Conservation (phyloP, 805 yeast genomes). For the Huiozyma naganishii region DNA sequence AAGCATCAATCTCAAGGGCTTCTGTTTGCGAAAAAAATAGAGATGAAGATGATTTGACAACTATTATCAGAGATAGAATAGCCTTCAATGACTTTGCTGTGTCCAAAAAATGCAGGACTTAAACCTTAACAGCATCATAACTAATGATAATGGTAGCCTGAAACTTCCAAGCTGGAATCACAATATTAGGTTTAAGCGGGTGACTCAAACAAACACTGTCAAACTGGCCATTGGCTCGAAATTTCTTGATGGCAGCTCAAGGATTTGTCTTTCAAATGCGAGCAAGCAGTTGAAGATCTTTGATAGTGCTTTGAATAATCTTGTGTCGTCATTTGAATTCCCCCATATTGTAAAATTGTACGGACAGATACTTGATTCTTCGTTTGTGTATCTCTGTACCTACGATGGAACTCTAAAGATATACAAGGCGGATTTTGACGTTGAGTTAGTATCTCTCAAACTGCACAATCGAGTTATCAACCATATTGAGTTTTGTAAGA, state of each 20-base stretch:
- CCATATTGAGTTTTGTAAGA: slow-evolving; percentile 21
- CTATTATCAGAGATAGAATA: slow-evolving; percentile 20
- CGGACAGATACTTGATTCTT: slow-evolving; percentile 10
- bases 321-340: neutral
- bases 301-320: neutral
- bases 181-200: slow-evolving; percentile 3
- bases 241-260: neutral
- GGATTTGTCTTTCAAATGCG: neutral
- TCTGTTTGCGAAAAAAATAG: slow-evolving; percentile 3
- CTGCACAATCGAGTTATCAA: slow-evolving; percentile 33
- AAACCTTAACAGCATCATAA: slow-evolving; percentile 6
- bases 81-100: slow-evolving; percentile 14
- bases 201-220: neutral
- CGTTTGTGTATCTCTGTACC: slow-evolving; percentile 12
- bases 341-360: slow-evolving; percentile 14
- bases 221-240: slow-evolving; percentile 2
- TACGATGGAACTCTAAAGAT: slow-evolving; percentile 18
- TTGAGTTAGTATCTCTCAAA: slow-evolving; percentile 4
- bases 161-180: slow-evolving; percentile 15
- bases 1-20: slow-evolving; percentile 8
- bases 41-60: slow-evolving; percentile 9
- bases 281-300: neutral
- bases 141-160: slow-evolving; percentile 6
- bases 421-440: slow-evolving; percentile 3
- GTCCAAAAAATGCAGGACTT: slow-evolving; percentile 6